Percentiles rank a stretch among this genome's conserved stretches.
phyloP scores from a whole-genome alignment of 1,139 yeast genomes.

The Yamadazyma sp. region DNA sequence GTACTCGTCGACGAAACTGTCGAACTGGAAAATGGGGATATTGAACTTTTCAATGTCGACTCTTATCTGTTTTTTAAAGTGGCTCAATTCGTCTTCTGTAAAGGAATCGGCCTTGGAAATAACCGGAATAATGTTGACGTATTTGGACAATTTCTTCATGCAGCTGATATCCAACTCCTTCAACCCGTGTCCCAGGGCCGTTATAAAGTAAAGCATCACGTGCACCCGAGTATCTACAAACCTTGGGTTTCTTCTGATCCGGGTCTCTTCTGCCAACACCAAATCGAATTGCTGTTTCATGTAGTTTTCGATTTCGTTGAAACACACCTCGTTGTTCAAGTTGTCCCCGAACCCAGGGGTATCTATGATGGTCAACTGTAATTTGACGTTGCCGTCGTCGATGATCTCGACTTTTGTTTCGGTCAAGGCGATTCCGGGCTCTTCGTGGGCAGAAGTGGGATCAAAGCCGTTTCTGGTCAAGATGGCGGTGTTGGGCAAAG shows the following conservation, averaged over 20 bases:
- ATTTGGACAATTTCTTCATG: slow-evolving; percentile 72
- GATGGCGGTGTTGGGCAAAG: slow-evolving; percentile 45
- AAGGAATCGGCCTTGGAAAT: slow-evolving; percentile 85
- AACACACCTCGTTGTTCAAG: slow-evolving; percentile 62
- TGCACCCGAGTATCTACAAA: slow-evolving; percentile 79
- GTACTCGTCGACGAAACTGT: slow-evolving; percentile 41
- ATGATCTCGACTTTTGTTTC: slow-evolving; percentile 68
- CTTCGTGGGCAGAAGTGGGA: slow-evolving; percentile 47
- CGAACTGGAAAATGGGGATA: slow-evolving; percentile 83
- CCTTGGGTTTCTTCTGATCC: slow-evolving; percentile 84
- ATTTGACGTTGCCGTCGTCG: slow-evolving; percentile 74
- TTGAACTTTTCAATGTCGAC: slow-evolving; percentile 75
- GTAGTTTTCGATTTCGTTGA: slow-evolving; percentile 69
- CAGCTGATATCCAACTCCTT: slow-evolving; percentile 74
- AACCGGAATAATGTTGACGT: slow-evolving; percentile 87
- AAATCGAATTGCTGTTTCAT: slow-evolving; percentile 90
- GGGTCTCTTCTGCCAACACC: slow-evolving; percentile 85
- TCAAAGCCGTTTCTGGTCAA: slow-evolving; percentile 44
- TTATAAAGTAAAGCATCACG: slow-evolving; percentile 65
- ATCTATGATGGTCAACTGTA: slow-evolving; percentile 62
- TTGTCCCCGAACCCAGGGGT: slow-evolving; percentile 82
- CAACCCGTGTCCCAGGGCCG: slow-evolving; percentile 78
- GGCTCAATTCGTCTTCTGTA: slow-evolving; percentile 68
- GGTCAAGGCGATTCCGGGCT: slow-evolving; percentile 63
- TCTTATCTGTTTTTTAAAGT: slow-evolving; percentile 53